Evolutionary conservation across 2,329 filamentous ascomycete species (phyloP), one percentile per base, ranked within the genome.

Genomic region (Aspergillus melleus): DNA sequence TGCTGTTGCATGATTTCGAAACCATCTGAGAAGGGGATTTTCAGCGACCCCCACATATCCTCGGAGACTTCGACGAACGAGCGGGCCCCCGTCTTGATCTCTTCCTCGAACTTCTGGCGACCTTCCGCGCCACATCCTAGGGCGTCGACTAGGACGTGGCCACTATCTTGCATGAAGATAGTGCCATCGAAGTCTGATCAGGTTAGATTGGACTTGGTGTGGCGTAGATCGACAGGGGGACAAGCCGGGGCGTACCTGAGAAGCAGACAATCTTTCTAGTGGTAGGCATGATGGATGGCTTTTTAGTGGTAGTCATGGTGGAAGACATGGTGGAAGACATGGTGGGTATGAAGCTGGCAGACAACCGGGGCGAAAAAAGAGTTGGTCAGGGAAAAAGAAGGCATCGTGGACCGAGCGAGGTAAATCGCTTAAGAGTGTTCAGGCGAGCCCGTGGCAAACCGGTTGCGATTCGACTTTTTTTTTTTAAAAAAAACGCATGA

Each of bases 161-260:
- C 88, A 1, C 85, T 89, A 66, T 88, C 86, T 79, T 89, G 86
- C 81, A 88, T 87, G 79, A 88, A 89, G 63, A 90, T 90, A 4
- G 87, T 90, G 63, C 87, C 87, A 72, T 90, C 87, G 66, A 90
- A 90, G 73, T 90, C 86, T 88, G 57, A 52, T 20, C 12, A 19
- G 6, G 24, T 59, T 58, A 47, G 50, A 55, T 66, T 62, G 66
- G 56, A 47, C 32, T 19, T 47, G 54, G n/a, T 36, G 53, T 53
- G 29, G 24, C 10, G 32, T 46, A 52, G 0, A 36, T 29, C 53
- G 19, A 36, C n/a, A n/a, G 39, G 42, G 22, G 39, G 36, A 9
- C 11, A 12, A 14, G 26, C 19, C 66, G 58, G 6, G 36, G 1
- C 36, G 16, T 74, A 80, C 78, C 77, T 62, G 78, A 80, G 63